Conservation (phyloP, 352 stramenopile species). For the Halophytophthora batemanensis region DNA sequence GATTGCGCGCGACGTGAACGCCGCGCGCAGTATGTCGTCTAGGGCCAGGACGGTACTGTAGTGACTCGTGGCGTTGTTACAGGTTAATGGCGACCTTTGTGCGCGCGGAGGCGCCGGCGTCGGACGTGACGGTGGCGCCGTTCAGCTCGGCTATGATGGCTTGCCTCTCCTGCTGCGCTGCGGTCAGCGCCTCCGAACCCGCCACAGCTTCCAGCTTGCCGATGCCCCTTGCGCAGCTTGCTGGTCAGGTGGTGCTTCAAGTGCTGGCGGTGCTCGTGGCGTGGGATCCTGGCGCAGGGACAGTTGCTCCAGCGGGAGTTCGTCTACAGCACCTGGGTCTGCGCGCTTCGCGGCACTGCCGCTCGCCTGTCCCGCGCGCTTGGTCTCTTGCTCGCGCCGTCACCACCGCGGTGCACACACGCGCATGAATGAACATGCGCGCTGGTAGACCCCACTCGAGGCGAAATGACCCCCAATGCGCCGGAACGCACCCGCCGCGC, state of each 20-base stretch:
- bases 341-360: background rate
- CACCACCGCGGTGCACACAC: conserved; percentile 1
- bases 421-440: conserved; percentile 6
- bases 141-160: conserved; percentile 46
- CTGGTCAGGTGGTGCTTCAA: conserved; percentile 58
- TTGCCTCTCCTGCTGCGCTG: conserved; percentile 29
- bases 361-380: conserved; percentile 12
- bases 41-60: too few relatives aligned
- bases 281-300: conserved; percentile 23
- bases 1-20: too few relatives aligned
- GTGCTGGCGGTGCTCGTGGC: conserved; percentile 14
- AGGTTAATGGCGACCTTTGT: conserved; percentile 25
- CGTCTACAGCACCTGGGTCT: conserved; percentile 9
- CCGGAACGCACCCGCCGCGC: conserved; percentile 42
- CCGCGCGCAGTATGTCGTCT: too few relatives aligned
- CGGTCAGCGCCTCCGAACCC: conserved; percentile 16
- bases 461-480: background rate
- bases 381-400: conserved; percentile 22
- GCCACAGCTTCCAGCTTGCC: conserved; percentile 18
- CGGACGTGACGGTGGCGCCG: conserved; percentile 29
- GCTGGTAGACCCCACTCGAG: background rate
- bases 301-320: conserved; percentile 29
- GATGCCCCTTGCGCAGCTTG: conserved; percentile 37
- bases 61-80: too few relatives aligned
- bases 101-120: conserved; percentile 6